Evolutionary conservation across 2,329 filamentous ascomycete species (phyloP), one percentile per base, ranked within the genome.

Genomic region (Hymenoscyphus repandus): DNA sequence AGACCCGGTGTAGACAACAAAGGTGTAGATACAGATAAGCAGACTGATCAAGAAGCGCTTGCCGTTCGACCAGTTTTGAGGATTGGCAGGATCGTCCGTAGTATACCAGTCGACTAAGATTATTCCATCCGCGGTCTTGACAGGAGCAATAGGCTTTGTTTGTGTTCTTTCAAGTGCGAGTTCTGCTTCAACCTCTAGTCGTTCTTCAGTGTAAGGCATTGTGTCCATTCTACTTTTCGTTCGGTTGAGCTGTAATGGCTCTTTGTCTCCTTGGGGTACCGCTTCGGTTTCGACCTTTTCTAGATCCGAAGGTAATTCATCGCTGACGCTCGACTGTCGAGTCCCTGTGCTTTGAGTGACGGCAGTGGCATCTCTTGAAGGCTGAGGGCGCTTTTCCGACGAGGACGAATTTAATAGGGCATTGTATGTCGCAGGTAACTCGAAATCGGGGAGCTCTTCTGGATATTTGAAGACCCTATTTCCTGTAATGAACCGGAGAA

Each of bases 401-500:
- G 46, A 45, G 2, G 45, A 45, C 22, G 55, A 55, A 48, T 65
- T 62, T 30, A 64, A 54, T 6, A 61, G 18, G 1, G 62, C 57
- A 6, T 61, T 64, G 55, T 77, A 77, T 30, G 61, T 58, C 42
- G 57, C 54, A 2, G 79, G 80, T 4, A 77, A 68, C 51, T 74
- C 61, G 57, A 83, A 85, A 57, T 70, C 78, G 18, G 74, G 58
- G 52, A 69, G 69, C 55, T 85, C 82, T 68, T 84, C 81, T 13
- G 80, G 79, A 53, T 83, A 84, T 51, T 74, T 71, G 11, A 85
- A 69, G 39, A 77, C 62, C 38, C 67, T 72, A 61, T 80, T 80
- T 31, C 67, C 65, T 2, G 79, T 79, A 48, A 75, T 45, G 58
- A 71, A 77, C 58, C 81, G 74, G 56, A 84, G 72, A 44, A 82